Base-by-base conservation (phyloP, 495 filamentous ascomycete species). In the Umbilicaria muhlenbergii region DNA sequence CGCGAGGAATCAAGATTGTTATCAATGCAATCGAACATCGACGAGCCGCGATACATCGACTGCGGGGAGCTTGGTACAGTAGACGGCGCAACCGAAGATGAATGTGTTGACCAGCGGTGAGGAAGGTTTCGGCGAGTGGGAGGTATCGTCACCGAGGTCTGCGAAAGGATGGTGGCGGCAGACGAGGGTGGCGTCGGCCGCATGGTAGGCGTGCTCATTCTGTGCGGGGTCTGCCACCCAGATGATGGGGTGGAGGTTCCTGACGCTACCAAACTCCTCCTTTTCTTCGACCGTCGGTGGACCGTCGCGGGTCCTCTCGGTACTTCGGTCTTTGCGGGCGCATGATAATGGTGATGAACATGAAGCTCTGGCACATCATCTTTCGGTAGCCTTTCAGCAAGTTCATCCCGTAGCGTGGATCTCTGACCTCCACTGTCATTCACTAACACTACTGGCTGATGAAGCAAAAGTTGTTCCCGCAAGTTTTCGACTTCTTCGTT, bases 331-430 rank as follows among this genome's bases (percentile, higher is more conserved):
- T 77, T 60, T 13, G 67, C 53, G 6, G 72, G 67, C 32, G 81
- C 71, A 48, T 94, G 85, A 50, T 93, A 92, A 56, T 95, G 89
- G 48, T 93, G 86, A 54, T 95, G 87, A 34, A 94, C 80, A 53
- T 94, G 88, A 33, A 94, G 62, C 51, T 84, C 82, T 52, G 85
- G 81, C 11, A 78, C 76, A 3, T 75, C 56, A 32, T 70, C 60
- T 10, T 62, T 61, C 14, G 70, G 61, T 37, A 63, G 59, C 32
- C 70, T 72, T 34, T 65, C 58, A 17, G 71, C 71, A 17, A 94
- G 66, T 55, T 94, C 87, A 46, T 80, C 73, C 38, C 74, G 71
- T 34, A 92, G 57, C 10, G 21, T 15, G 47, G 33, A 38, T 18
- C 35, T 21, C 15, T n/a, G 58, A n/a, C 34, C 42, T 5, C 64